Conservation (phyloP, 2,329 filamentous ascomycete genomes). For the Fusarium sp. region DNA sequence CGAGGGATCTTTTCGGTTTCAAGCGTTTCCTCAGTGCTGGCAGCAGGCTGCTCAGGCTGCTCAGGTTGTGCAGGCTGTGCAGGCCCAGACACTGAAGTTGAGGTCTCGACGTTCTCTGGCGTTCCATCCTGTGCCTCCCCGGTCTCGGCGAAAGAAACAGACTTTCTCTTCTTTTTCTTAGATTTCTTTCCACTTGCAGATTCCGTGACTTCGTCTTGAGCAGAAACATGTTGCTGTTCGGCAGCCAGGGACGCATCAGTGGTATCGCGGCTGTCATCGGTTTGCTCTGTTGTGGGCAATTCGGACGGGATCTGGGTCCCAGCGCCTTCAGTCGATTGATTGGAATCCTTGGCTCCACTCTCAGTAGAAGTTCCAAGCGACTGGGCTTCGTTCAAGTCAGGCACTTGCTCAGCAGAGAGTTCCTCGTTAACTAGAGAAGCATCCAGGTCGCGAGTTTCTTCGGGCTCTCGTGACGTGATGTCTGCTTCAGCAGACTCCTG, state of each 20-base stretch:
- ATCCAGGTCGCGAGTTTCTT: constrained; percentile 3
- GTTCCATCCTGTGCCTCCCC: constrained; percentile 12
- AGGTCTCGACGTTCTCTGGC: constrained; percentile 19
- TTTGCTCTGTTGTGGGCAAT: constrained; percentile 1
- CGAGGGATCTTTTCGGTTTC: constrained; percentile 29
- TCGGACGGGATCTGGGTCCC: constrained; percentile 1
- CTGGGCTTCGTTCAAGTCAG: background rate
- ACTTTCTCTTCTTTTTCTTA: constrained; percentile 48
- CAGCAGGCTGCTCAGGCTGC: constrained; percentile 7
- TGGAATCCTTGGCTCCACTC: background rate
- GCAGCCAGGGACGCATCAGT: background rate
- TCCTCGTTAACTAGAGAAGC: background rate
- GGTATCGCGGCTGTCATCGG: background rate
- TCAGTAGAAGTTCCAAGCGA: constrained; percentile 2
- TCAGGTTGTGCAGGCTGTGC: constrained; percentile 3
- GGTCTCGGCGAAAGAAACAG: constrained; percentile 32
- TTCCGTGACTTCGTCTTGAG: constrained; percentile 32
- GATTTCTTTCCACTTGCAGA: constrained; percentile 40
- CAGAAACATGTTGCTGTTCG: constrained; percentile 14
- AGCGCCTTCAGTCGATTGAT: background rate
- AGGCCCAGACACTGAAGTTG: constrained; percentile 11
- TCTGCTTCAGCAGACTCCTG: constrained; percentile 4
- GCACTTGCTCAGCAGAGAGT: background rate
- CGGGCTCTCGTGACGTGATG: background rate
- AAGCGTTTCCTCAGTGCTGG: constrained; percentile 6